A percentile compares a stretch with the other conserved stretches of the same genome.
Evolutionary conservation across 179 eudicot species (phyloP).

Genomic region (Silene noctiflora): DNA sequence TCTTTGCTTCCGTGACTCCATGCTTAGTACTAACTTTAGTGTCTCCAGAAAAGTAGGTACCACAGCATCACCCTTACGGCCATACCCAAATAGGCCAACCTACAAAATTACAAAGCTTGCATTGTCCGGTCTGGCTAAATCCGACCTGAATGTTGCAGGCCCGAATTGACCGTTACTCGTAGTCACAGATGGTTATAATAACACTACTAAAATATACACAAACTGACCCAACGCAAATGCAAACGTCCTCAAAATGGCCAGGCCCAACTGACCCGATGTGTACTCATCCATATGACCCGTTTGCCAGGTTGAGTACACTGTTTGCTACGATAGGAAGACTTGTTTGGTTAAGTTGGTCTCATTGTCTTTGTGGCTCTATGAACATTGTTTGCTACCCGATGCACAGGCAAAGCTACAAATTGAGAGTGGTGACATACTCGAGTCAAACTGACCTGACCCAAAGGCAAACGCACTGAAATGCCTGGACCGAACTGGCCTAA

Average conservation of each 20-base stretch:
- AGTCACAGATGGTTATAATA: neutral
- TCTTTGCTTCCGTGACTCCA: neutral
- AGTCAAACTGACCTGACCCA: neutral
- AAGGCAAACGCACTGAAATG: neutral
- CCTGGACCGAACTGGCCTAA: neutral
- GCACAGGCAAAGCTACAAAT: conserved; percentile 78
- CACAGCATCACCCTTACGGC: neutral
- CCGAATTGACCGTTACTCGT: neutral
- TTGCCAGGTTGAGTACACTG: too few species aligned
- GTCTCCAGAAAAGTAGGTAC: neutral
- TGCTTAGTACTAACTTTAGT: neutral
- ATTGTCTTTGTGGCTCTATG: neutral
- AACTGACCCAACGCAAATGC: neutral
- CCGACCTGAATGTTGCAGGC: neutral
- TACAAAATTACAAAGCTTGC: neutral
- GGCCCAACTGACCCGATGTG: neutral
- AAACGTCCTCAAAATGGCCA: neutral
- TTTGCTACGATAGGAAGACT: neutral
- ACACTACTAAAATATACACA: neutral
- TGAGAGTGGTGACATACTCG: conserved; percentile 73
- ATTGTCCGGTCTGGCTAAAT: neutral
- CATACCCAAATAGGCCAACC: neutral
- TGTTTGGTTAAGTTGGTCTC: neutral
- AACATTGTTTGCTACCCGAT: neutral
- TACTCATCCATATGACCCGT: neutral